phyloP scores from a whole-genome alignment of 345 rosid species.

The Populus tremula region DNA sequence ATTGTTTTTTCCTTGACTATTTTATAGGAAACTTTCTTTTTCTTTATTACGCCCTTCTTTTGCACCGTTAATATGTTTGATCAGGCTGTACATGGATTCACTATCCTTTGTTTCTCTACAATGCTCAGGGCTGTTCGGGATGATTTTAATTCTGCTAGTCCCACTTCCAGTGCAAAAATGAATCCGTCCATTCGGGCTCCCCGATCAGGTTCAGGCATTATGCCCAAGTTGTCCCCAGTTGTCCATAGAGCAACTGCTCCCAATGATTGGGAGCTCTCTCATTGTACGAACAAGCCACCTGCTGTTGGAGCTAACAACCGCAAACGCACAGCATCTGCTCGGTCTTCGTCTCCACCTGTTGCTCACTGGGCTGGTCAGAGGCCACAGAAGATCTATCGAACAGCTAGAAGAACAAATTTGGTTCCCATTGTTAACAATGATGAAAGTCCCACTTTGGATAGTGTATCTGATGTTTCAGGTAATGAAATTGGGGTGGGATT shows the following conservation, averaged over 20 bases:
- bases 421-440: conserved; percentile 70
- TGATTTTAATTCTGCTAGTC: conserved; percentile 69
- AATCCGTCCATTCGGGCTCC: conserved; percentile 68
- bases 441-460: conserved; percentile 59
- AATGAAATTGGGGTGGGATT: conserved; percentile 64
- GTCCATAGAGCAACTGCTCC: conserved; percentile 59
- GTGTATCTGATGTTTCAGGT: conserved; percentile 59
- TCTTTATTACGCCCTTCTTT: neutral
- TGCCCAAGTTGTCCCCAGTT: conserved; percentile 65
- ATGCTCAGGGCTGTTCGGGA: conserved; percentile 63
- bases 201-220: conserved; percentile 60
- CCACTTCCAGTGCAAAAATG: conserved; percentile 58
- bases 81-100: neutral
- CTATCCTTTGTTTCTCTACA: conserved; percentile 12
- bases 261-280: conserved; percentile 83
- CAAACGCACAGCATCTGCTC: conserved; percentile 61
- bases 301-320: conserved; percentile 64
- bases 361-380: conserved; percentile 86
- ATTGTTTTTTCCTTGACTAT: neutral
- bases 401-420: conserved; percentile 80
- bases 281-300: conserved; percentile 70
- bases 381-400: conserved; percentile 79
- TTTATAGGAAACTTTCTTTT: neutral
- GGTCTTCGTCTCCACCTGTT: conserved; percentile 80
- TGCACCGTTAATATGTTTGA: neutral